phyloP scores from a whole-genome alignment of 2,329 filamentous ascomycete genomes.

The Boeremia lycopersici region DNA sequence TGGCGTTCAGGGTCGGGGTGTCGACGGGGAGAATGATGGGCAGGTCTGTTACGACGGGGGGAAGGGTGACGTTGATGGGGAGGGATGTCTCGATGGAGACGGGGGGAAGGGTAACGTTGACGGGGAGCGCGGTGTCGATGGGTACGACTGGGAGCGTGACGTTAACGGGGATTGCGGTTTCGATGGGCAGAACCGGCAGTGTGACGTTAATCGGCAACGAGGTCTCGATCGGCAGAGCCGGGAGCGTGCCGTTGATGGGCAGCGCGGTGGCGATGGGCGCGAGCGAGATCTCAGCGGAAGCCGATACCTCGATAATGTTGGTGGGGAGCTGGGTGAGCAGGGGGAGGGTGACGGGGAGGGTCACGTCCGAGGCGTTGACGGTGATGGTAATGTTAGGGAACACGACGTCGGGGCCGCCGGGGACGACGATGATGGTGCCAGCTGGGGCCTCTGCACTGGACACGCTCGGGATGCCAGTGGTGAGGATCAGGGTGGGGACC shows the following conservation, averaged over 20 bases:
- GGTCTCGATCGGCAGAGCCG: not conserved
- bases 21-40: too few species aligned
- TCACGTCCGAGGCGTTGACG: constrained; percentile 6
- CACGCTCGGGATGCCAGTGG: constrained; percentile 3
- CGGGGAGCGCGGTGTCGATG: too few species aligned
- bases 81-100: too few species aligned
- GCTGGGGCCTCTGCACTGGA: not conserved
- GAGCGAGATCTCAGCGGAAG: not conserved
- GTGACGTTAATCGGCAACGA: not conserved
- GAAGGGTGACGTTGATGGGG: not conserved
- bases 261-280: not conserved
- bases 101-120: too few species aligned
- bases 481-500: not conserved
- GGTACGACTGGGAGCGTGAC: not conserved
- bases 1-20: too few species aligned
- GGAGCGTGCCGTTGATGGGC: not conserved
- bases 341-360: constrained; percentile 2
- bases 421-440: constrained; percentile 8
- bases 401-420: not conserved
- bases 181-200: too few species aligned
- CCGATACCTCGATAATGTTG: not conserved
- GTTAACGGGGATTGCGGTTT: not conserved
- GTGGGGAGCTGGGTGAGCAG: not conserved
- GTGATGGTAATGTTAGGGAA: constrained; percentile 15
- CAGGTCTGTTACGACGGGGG: too few species aligned